Base-by-base conservation (phyloP, 2,329 filamentous ascomycete species). In the Fusarium cyanostomum region DNA sequence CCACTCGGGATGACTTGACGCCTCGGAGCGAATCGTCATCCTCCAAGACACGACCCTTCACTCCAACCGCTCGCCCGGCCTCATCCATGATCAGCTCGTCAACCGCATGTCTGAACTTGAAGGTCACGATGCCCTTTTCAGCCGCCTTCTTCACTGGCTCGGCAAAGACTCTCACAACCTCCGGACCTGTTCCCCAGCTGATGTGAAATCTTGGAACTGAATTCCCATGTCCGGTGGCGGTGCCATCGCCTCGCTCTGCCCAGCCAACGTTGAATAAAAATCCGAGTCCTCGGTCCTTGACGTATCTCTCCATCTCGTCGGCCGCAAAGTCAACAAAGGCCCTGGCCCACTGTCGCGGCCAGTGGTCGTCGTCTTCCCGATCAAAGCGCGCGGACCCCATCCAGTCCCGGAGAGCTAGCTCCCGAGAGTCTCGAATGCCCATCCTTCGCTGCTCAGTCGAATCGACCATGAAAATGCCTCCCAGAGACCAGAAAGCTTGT, bases 401-500 rank as follows among this genome's bases (percentile, higher is more conserved):
- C 86, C 86, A 88, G 73, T 88, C 86, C 57, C 82, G 79, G 77
- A 85, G 72, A 4, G 86, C 86, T 15, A 88, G 78, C 65, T 81
- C 81, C 55, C 81, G 82, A 49, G 79, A 82, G 75, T 88, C 86
- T 60, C 78, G 79, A 75, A 88, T 85, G 64, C 86, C 86, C 72
- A 83, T 77, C 51, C 82, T 80, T 5, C 85, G 81, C 75, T 88
- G 86, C 61, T 82, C 78, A 8, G 80, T 69, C 8, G 84, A 86
- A 74, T 88, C 72, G 52, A 88, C 85, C 73, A 82, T 79, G 75
- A 88, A 88, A 24, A 88, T 71, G 31, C 86, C 86, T 30, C 86
- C 86, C 1, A 88, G 80, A 4, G 86, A 88, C 84, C 85, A 88
- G 70, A 87, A 88, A 7, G 86, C 86, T 72, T 88, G 86, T 3